Conservation (phyloP, 805 yeast species). For the Lachancea lanzarotensis region DNA sequence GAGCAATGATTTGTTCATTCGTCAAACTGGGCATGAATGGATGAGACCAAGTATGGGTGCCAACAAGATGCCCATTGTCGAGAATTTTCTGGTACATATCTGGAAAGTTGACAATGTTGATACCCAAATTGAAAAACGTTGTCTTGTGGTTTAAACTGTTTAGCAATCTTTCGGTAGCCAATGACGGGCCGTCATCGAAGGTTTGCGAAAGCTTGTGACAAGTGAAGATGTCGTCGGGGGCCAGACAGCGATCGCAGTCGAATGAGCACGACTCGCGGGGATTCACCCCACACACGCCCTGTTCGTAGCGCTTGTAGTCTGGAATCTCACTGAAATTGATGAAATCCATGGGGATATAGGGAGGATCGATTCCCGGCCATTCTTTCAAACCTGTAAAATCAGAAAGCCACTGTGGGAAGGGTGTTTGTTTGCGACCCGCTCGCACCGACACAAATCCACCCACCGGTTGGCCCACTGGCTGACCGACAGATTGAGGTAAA, state of each 20-base stretch:
- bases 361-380: constrained; percentile 89
- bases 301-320: constrained; percentile 39
- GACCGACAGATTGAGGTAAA: constrained; percentile 4
- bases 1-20: constrained; percentile 81
- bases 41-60: constrained; percentile 92
- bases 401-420: constrained; percentile 75
- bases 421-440: constrained; percentile 27
- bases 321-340: constrained; percentile 54
- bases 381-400: constrained; percentile 62
- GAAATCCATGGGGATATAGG: constrained; percentile 75
- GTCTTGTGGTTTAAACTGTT: constrained; percentile 47
- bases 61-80: constrained; percentile 68
- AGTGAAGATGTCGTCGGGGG: constrained; percentile 66
- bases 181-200: constrained; percentile 93
- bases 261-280: constrained; percentile 62
- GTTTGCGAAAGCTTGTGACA: constrained; percentile 77
- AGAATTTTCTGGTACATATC: constrained; percentile 55
- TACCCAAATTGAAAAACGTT: constrained; percentile 83
- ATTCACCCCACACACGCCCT: constrained; percentile 52
- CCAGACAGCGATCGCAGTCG: constrained; percentile 77
- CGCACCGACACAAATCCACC: constrained; percentile 8
- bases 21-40: constrained; percentile 68
- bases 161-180: constrained; percentile 56
- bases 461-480: constrained; percentile 7
- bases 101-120: constrained; percentile 72